A percentile compares a stretch with the other conserved stretches of the same genome.
Conservation (phyloP, 345 rosid genomes). For the Syzygium grande region DNA sequence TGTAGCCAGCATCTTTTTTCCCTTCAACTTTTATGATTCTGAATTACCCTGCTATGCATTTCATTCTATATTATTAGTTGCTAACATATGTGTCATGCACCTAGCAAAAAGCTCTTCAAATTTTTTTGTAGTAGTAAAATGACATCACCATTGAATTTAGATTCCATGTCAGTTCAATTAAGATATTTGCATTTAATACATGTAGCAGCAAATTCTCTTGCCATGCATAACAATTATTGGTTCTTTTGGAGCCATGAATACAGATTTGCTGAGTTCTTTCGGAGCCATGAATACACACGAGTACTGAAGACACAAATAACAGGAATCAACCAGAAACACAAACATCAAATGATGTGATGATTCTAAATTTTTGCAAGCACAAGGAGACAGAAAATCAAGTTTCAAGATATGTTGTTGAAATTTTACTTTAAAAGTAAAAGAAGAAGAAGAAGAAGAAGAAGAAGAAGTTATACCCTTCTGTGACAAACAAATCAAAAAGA, state of each 20-base stretch:
- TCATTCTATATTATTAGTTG: background rate
- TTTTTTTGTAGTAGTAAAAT: background rate
- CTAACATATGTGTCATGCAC: background rate
- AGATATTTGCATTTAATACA: background rate
- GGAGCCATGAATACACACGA: no score
- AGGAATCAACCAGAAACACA: no score
- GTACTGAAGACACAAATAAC: no score
- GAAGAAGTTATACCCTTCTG: no score
- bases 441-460: no score
- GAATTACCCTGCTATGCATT: background rate
- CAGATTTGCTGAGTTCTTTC: background rate
- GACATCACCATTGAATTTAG: background rate
- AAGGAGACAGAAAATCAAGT: no score
- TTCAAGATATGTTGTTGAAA: no score
- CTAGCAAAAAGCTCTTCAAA: no score
- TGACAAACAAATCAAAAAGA: no score
- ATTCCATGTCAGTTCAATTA: background rate
- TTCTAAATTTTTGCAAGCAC: no score
- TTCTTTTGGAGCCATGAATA: background rate
- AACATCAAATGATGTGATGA: no score
- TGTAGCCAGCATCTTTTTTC: background rate
- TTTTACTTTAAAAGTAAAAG: no score
- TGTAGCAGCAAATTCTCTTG: background rate
- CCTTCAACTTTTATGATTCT: background rate
- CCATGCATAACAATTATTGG: background rate